A percentile compares a stretch with the other conserved stretches of the same genome.
Conservation (phyloP, 768 basidiomycete species). For the Agaricus bisporus region DNA sequence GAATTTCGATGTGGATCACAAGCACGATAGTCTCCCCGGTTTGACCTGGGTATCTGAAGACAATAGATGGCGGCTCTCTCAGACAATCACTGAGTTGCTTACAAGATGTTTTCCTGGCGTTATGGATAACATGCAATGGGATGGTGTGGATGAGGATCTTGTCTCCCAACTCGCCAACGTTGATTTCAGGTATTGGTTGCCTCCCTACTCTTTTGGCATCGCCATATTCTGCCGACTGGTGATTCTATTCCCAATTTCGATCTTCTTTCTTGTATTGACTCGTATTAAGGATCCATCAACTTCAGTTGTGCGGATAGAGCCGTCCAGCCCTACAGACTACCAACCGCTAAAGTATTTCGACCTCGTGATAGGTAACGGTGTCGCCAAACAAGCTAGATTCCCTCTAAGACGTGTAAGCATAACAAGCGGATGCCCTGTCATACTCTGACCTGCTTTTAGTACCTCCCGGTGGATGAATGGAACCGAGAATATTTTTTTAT, state of each 20-base stretch:
- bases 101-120: too few relatives aligned
- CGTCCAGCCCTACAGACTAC: neutral
- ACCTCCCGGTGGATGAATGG: neutral
- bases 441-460: neutral
- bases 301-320: neutral
- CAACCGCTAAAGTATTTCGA: neutral
- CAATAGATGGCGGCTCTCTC: neutral
- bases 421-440: rapidly evolving
- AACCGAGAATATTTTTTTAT: neutral
- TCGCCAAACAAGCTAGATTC: neutral
- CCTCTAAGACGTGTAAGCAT: neutral
- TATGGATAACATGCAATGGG: too few relatives aligned
- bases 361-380: neutral
- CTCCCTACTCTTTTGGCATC: neutral
- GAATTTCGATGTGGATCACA: neutral
- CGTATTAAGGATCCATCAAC: neutral
- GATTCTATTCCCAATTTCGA: too few relatives aligned
- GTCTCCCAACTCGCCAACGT: neutral
- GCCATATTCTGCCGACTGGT: neutral
- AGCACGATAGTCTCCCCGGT: neutral
- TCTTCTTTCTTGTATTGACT: too few relatives aligned
- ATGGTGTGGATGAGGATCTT: neutral
- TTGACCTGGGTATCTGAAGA: neutral
- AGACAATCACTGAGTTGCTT: too few relatives aligned
- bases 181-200: neutral